Conservation (phyloP, 2,329 filamentous ascomycete species). For the Paramyrothecium roridum region DNA sequence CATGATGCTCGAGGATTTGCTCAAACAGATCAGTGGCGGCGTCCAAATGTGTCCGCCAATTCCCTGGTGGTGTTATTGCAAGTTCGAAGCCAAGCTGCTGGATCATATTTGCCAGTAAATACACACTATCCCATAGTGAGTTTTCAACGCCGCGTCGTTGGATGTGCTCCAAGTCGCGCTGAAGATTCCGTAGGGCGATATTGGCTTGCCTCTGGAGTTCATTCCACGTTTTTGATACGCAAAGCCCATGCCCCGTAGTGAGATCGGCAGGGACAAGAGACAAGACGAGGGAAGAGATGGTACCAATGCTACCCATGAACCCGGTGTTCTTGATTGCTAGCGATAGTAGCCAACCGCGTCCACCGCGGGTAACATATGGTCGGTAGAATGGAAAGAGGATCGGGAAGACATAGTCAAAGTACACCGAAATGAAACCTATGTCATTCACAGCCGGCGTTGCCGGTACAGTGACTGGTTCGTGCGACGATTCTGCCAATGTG, state of each 20-base stretch:
- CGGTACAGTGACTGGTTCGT: background rate
- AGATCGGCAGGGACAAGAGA: background rate
- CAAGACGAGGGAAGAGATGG: background rate
- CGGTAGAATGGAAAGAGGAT: background rate
- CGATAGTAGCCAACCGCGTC: background rate
- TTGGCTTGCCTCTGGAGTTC: background rate
- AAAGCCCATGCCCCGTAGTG: background rate
- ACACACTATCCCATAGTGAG: too few relatives aligned
- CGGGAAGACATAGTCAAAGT: background rate
- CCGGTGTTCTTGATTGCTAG: background rate
- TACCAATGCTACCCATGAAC: background rate
- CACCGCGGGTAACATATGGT: background rate
- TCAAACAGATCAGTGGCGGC: background rate
- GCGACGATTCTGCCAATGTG: background rate
- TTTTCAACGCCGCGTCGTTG: too few relatives aligned
- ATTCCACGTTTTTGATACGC: background rate
- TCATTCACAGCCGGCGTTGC: background rate
- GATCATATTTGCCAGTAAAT: background rate
- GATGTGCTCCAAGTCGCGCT: background rate
- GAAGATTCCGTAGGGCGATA: background rate
- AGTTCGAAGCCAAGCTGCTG: background rate
- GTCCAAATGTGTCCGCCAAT: background rate
- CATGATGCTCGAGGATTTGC: background rate
- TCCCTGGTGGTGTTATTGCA: too few relatives aligned
- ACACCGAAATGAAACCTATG: background rate